Evolutionary conservation across 768 basidiomycete species (phyloP).

Genomic region (Psilocybe cubensis): DNA sequence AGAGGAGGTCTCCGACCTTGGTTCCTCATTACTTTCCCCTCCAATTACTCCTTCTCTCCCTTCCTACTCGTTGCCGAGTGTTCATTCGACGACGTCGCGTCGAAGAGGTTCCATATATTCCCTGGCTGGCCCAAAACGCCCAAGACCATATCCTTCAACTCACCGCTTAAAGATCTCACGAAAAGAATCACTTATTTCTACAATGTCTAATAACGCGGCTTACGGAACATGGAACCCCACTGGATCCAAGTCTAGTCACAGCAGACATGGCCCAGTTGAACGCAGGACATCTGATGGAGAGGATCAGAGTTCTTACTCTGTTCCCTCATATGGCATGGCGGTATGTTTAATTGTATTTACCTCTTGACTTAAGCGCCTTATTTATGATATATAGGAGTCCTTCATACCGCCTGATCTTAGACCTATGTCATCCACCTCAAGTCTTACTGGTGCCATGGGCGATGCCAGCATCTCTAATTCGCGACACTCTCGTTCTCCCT

Average conservation of each 20-base stretch:
- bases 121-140: constrained; percentile 37
- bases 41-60: constrained; percentile 30
- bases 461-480: constrained; percentile 36
- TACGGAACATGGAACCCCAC: constrained; percentile 36
- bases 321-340: constrained; percentile 38
- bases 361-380: neutral
- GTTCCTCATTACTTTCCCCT: constrained; percentile 40
- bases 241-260: constrained; percentile 31
- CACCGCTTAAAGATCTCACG: constrained; percentile 31
- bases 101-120: constrained; percentile 34
- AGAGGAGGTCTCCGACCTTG: constrained; percentile 43
- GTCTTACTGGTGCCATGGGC: constrained; percentile 67
- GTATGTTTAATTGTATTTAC: constrained; percentile 19
- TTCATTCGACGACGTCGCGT: constrained; percentile 32
- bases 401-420: constrained; percentile 33
- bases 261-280: constrained; percentile 31
- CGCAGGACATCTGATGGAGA: constrained; percentile 44
- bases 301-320: constrained; percentile 34
- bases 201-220: constrained; percentile 39
- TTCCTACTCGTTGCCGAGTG: constrained; percentile 29
- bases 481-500: constrained; percentile 24
- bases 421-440: constrained; percentile 46
- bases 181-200: constrained; percentile 30
- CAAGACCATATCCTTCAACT: constrained; percentile 39
- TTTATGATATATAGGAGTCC: constrained; percentile 24